Base-by-base conservation (phyloP, 139 green algal species). In the Coccomyxa sp. region DNA sequence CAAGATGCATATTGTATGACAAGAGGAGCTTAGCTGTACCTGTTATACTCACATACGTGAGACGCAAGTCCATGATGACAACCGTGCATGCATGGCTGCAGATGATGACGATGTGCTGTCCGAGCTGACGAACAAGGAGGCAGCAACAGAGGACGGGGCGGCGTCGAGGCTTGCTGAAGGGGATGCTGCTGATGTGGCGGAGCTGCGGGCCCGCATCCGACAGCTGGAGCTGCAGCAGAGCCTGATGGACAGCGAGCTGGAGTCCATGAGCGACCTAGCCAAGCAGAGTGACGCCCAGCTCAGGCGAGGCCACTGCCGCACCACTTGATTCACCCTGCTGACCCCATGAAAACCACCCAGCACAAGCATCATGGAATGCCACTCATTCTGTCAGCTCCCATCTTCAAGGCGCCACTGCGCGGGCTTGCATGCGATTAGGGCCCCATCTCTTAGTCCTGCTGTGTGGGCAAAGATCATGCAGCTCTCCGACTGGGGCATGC, bases 211-310 rank as follows among this genome's bases (percentile, higher is more conserved):
- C 27, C 82, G 86, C 13, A 66, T 95, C 63, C 58, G 82, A 18
- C 83, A 93, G 59, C 80, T 92, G 76, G 82, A 93, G 80, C 86
- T 87, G 58, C 86, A 92, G 79, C 92, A 93, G 38, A 80, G 32
- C n/a, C 82, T 90, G 13, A 92, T 95, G 90, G 83, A 93, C 81
- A 83, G 81, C 17, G 90, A 95, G 90, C 85, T 95, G 79, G 88
- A 95, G 74, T 76, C 84, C 75, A 79, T 94, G 59, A 86, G 63
- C 58, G 83, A 91, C 21, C 30, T 85, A 31, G 86, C 90, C 13
- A 75, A 90, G 38, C 82, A 79, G 11, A 82, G 57, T 38, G 85
- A 93, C 68, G 75, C 88, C 76, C 88, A 94, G 76, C 86, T 92
- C 25, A 85, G 82, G 88, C 89, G 60, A 58, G 38, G 38, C 38